These are phyloP conservation scores for Eutrema salsugineum DNA, from an alignment of 441 rosid genomes.

Conservation along the genomic window DNA sequence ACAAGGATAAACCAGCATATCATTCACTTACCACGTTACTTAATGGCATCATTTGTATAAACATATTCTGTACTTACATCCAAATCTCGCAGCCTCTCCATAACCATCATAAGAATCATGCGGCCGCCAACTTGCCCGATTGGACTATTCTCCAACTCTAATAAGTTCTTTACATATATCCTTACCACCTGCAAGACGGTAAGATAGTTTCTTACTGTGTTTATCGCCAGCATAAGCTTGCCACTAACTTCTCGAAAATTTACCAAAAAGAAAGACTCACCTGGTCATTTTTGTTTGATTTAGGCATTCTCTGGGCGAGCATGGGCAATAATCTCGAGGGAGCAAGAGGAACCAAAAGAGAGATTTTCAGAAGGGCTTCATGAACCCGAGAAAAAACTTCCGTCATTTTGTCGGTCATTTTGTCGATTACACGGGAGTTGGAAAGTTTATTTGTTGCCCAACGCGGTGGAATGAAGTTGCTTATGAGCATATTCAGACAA, in stretches of 20 bases:
- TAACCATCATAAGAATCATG: slow-evolving; percentile 59
- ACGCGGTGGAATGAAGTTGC: slow-evolving; percentile 66
- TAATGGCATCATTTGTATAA: background rate
- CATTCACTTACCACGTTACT: background rate
- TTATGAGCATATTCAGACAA: slow-evolving; percentile 63
- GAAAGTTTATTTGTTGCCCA: slow-evolving; percentile 33
- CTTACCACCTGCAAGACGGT: slow-evolving; percentile 34
- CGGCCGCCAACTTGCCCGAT: slow-evolving; percentile 62
- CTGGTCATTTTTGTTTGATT: slow-evolving; percentile 38
- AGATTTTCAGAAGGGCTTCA: slow-evolving; percentile 47
- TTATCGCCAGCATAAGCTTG: background rate
- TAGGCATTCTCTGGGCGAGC: slow-evolving; percentile 57
- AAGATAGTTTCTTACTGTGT: background rate
- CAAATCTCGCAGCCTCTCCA: slow-evolving; percentile 65
- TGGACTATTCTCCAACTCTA: slow-evolving; percentile 62
- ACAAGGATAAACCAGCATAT: background rate
- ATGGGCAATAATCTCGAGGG: slow-evolving; percentile 48
- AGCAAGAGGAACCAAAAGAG: slow-evolving; percentile 60
- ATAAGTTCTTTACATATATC: slow-evolving; percentile 69
- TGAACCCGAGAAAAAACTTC: slow-evolving; percentile 69
- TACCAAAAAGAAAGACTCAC: slow-evolving; percentile 38
- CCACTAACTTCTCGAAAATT: background rate
- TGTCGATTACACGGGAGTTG: slow-evolving; percentile 43
- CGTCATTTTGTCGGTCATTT: slow-evolving; percentile 49
- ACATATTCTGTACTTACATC: slow-evolving; percentile 54